Evolutionary conservation across 2,329 filamentous ascomycete genomes (phyloP), one percentile per base, ranked within the genome.

Genomic region (Ascochyta rabiei): DNA sequence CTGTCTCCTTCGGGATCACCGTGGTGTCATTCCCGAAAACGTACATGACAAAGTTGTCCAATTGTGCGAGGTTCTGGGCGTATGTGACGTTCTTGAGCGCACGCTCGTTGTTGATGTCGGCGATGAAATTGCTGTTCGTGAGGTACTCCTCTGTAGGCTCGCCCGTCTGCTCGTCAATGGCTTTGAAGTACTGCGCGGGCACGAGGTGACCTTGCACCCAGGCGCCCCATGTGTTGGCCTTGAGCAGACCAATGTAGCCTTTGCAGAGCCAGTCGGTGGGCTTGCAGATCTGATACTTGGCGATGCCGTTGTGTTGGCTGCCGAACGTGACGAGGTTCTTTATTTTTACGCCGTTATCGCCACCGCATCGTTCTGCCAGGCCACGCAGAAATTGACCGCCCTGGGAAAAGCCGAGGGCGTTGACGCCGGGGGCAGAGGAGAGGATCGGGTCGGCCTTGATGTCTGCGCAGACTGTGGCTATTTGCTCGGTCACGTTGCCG

Each of bases 101-200:
- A 10, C 93, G 84, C 83, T 99, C 95, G 74, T 98, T 98, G 77
- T 99, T 99, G 77, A 98, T 88, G 71, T 98, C 93, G 9, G 93
- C 95, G 8, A 99, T 81, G 75, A 96, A 97, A 73, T 93, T 93
- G 66, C 90, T 95, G 71, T 86, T 74, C 62, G 87, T 85, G 18
- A 98, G 83, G 72, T 98, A 99, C 26, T 81, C 77, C 0, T 86
- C 84, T 2, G 70, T 72, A 10, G 75, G 70, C 58, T 72, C 59
- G 18, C 74, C 91, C 76, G 71, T 92, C 79, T 53, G 80, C 74
- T 57, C 51, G 84, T 82, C 75, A 2, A 75, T 84, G 61, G 93
- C 85, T 47, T 93, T 89, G 80, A 89, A 98, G 80, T 99, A 99
- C 79, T 99, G 95, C 28, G 95, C 93, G 0, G 95, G 95, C 4